Base-by-base conservation (phyloP, 306 rosid species). In the Medicago lupulina region DNA sequence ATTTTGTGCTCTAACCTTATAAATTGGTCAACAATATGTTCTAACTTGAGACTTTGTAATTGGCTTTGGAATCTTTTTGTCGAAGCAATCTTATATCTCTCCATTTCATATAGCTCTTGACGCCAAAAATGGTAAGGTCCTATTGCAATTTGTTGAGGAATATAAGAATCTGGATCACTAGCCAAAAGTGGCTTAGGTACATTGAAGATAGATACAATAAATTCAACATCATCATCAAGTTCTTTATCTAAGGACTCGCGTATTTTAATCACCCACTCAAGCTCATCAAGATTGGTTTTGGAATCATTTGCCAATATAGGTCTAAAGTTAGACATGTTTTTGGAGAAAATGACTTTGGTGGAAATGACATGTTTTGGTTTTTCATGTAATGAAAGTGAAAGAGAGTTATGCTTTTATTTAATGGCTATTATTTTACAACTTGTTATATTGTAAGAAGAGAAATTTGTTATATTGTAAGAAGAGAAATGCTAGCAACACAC, bases 101-200 rank as follows among this genome's bases (percentile, higher is more conserved):
- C 90, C 90, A 88, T 94, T 49, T 87, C 96, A 67, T 83, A 82
- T 17, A 91, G 84, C 83, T 90, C 95, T 19, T 89, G 78, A 5
- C 90, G 85, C 88, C 86, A 81, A 66, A 74, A 60, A 75, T 94
- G 97, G 85, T 86, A 94, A 39, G 98, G 97, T 23, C 96, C 96
- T 40, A 94, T 88, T 1, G 98, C 85, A 49, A 94, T 87, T 54
- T 87, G 83, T 67, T 90, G 96, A 70, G 98, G 98, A 12, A 64
- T 85, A 58, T 90, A 94, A 64, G 90, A 94, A 75, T 87, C 84
- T 9, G 91, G 86, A 77, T 80, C 71, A 61, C 19, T 59, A 19
- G 82, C 80, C 82, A 82, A 59, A 38, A 87, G 82, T 46, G 85
- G 51, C 64, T 74, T 84, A 7, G 90, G 90, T 18, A 87, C 98